phyloP scores from a whole-genome alignment of 768 basidiomycete species.

The Exsudoporus frostii region DNA sequence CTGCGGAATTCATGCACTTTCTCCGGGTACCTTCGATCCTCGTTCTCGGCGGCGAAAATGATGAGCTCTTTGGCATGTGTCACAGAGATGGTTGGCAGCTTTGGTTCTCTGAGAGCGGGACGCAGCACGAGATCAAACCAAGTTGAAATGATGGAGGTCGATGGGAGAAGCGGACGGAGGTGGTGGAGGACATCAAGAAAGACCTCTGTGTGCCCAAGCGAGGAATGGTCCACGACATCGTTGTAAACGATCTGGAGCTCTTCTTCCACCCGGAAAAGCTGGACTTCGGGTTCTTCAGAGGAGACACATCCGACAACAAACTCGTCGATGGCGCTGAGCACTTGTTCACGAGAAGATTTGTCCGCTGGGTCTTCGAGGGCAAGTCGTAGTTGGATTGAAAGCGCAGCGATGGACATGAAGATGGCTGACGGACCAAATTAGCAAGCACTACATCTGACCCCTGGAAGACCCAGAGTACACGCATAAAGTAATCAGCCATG shows the following conservation, averaged over 20 bases:
- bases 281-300: conserved; percentile 42
- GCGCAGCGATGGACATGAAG: conserved; percentile 36
- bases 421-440: conserved; percentile 6
- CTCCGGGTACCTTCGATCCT: conserved; percentile 41
- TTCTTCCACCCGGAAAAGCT: conserved; percentile 55
- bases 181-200: conserved; percentile 66
- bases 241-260: conserved; percentile 63
- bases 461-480: neutral
- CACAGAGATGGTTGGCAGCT: conserved; percentile 53
- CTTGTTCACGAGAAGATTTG: conserved; percentile 45
- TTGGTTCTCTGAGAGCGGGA: conserved; percentile 73
- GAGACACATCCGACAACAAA: conserved; percentile 51
- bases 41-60: conserved; percentile 53
- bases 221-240: conserved; percentile 62
- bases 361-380: conserved; percentile 55
- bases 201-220: conserved; percentile 57
- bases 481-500: neutral
- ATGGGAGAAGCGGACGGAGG: conserved; percentile 57
- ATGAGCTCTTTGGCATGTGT: conserved; percentile 73
- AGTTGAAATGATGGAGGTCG: conserved; percentile 64
- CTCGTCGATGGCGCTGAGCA: conserved; percentile 50
- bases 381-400: conserved; percentile 53
- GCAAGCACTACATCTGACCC: neutral
- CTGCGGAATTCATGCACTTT: conserved; percentile 65
- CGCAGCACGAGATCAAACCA: conserved; percentile 84